Evolutionary conservation across 495 filamentous ascomycete species (phyloP), one percentile per base, ranked within the genome.

Genomic region (Xylaria venustula): DNA sequence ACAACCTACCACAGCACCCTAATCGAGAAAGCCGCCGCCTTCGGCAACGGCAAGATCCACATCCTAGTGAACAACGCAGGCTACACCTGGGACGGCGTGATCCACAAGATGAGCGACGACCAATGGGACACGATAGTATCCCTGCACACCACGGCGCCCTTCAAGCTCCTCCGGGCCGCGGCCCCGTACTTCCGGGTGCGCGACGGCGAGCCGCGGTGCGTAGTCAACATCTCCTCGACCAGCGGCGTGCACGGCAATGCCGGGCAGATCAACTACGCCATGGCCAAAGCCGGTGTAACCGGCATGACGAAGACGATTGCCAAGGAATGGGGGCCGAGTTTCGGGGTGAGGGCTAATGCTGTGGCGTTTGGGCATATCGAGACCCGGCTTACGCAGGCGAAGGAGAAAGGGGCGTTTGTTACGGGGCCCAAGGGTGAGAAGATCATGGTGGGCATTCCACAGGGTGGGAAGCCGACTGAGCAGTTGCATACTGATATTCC

Each of bases 31-130:
- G 80, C 90, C 0, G 91, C 88, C 3, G 88, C 88, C 52, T 93
- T 94, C 67, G 91, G 91, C 23, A 78, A 81, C 54, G 91, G 90
- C 59, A 94, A 94, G 79, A 90, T 96, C 58, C 88, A 96, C 73
- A 86, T 92, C 56, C 85, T 93, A 57, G 89, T 95, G 37, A 94
- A 94, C 71, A 94, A 93, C 75, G 91, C 91, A 1, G 90, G 91
- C 57, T 81, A 89, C 72, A 95, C 91, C 0, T 96, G 90, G 89
- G 91, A 96, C 69, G 91, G 86, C 3, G 90, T 95, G 22, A 91
- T 95, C 65, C 90, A 94, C 77, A 93, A 93, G 86, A 93, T 90
- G 79, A 91, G 88, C 15, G 90, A 94, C 77, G 92, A 91, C 71
- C 90, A 94, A 83, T 95, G 89, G 90, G 85, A 92, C 48, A 92